phyloP scores from a whole-genome alignment of 1,284 basidiomycete genomes.

The Laetiporus sulphureus region DNA sequence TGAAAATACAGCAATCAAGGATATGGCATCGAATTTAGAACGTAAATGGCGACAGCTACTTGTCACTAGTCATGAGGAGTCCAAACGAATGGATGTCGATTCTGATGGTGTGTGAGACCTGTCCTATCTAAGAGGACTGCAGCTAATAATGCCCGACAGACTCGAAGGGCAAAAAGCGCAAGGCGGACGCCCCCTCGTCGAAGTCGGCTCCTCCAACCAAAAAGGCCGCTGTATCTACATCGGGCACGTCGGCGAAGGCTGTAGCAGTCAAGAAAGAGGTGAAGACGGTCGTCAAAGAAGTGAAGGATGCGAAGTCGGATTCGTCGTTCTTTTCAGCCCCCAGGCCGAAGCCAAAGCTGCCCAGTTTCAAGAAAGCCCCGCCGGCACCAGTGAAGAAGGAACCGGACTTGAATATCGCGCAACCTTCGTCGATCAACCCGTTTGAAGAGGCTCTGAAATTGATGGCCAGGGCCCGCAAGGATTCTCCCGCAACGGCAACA shows the following conservation, averaged over 20 bases:
- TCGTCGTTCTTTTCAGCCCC: slow-evolving; percentile 80
- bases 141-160: slow-evolving; percentile 31
- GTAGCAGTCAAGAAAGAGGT: slow-evolving; percentile 31
- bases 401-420: slow-evolving; percentile 53
- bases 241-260: slow-evolving; percentile 28
- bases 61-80: slow-evolving; percentile 22
- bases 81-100: slow-evolving; percentile 41
- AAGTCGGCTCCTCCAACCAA: slow-evolving; percentile 54
- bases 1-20: slow-evolving; percentile 68
- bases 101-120: slow-evolving; percentile 69
- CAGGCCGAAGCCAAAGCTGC: slow-evolving; percentile 73
- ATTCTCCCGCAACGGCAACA: slow-evolving; percentile 41
- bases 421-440: slow-evolving; percentile 69
- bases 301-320: slow-evolving; percentile 75
- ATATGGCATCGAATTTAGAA: slow-evolving; percentile 82
- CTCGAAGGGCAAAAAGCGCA: slow-evolving; percentile 65
- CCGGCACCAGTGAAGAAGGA: slow-evolving; percentile 43
- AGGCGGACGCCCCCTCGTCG: slow-evolving; percentile 41
- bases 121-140: slow-evolving; percentile 24
- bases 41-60: slow-evolving; percentile 69
- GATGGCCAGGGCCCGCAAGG: slow-evolving; percentile 55
- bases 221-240: slow-evolving; percentile 47
- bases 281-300: slow-evolving; percentile 28
- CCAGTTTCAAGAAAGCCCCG: slow-evolving; percentile 71
- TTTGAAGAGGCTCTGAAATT: slow-evolving; percentile 75